Base-by-base conservation (phyloP, 805 yeast species). In the Wickerhamia fluorescens region DNA sequence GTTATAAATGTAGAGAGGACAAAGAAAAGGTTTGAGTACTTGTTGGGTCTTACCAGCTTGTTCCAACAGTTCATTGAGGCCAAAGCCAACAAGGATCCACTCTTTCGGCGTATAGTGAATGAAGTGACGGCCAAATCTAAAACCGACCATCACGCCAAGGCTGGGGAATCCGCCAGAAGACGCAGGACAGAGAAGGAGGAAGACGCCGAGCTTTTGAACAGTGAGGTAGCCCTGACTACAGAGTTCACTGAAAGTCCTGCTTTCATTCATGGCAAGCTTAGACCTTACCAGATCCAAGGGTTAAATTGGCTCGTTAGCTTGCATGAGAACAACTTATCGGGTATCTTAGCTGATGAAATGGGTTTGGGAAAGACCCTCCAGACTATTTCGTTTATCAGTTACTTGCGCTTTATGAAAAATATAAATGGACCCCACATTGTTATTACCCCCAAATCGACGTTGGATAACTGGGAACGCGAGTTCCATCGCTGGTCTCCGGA, bases 271-370 rank as follows among this genome's bases (percentile, higher is more conserved):
- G 94, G 94, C 24, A 45, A 49, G 23, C 52, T 82, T 33, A 68
- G 94, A 44, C 77, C 81, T 3, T 82, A 82, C 48, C 94, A 82
- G 54, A 67, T 82, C 37, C 87, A 78, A 51, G 94, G 92, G 37
- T 59, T 82, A 36, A 82, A 82, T 50, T 82, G 94, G 94, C 56
- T 82, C 42, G 70, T 81, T 9, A 67, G 80, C 1, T 54, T 82
- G 35, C 73, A 77, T 42, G 79, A 75, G 38, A 79, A 78, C 55
- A 71, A 74, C 35, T 57, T 82, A 25, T 72, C 82, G 1, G 92
- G 92, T 35, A 81, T 82, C 14, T 61, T 82, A 34, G 92, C 92
- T 1, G 92, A 82, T 54, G 92, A 82, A 56, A 82, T 82, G 92
- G 92, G 92, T 2, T 56, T 82, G 37, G 92, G 92, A 42, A 82